A percentile compares a stretch with the other conserved stretches of the same genome.
Evolutionary conservation across 208 protist genomes (phyloP).

Genomic region (Trypanosoma rangeli): DNA sequence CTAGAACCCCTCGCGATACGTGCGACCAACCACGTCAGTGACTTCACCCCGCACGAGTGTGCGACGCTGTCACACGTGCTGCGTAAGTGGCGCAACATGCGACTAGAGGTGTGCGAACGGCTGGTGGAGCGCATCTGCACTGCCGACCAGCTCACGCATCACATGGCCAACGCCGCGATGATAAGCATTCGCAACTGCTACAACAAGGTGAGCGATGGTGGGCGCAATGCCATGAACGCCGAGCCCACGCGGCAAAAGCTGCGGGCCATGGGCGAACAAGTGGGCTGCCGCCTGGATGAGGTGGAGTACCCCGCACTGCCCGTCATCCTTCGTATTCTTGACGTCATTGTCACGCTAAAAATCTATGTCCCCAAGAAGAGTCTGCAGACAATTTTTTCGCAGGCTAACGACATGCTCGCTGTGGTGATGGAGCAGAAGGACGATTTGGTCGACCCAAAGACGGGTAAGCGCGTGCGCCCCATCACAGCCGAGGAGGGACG

Average conservation of each 20-base stretch:
- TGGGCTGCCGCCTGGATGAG: slow-evolving; percentile 79
- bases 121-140: slow-evolving; percentile 81
- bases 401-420: slow-evolving; percentile 68
- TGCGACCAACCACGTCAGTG: slow-evolving; percentile 80
- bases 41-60: slow-evolving; percentile 88
- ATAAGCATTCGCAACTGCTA: slow-evolving; percentile 73
- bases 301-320: slow-evolving; percentile 61
- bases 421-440: slow-evolving; percentile 70
- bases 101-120: slow-evolving; percentile 84
- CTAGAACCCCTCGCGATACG: slow-evolving; percentile 80
- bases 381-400: slow-evolving; percentile 67
- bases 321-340: slow-evolving; percentile 66
- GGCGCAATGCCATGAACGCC: slow-evolving; percentile 79
- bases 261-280: slow-evolving; percentile 82
- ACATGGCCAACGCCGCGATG: slow-evolving; percentile 80
- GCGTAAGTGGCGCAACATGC: slow-evolving; percentile 75
- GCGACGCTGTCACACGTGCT: slow-evolving; percentile 80
- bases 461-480: slow-evolving; percentile 57
- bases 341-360: slow-evolving; percentile 81
- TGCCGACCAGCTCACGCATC: slow-evolving; percentile 74
- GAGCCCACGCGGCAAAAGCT: slow-evolving; percentile 87
- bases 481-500: slow-evolving; percentile 85
- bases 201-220: slow-evolving; percentile 71
- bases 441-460: slow-evolving; percentile 73
- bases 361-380: slow-evolving; percentile 90